These are phyloP conservation scores for Croton setiger DNA, from an alignment of 441 rosid species.

Conservation along the genomic window DNA sequence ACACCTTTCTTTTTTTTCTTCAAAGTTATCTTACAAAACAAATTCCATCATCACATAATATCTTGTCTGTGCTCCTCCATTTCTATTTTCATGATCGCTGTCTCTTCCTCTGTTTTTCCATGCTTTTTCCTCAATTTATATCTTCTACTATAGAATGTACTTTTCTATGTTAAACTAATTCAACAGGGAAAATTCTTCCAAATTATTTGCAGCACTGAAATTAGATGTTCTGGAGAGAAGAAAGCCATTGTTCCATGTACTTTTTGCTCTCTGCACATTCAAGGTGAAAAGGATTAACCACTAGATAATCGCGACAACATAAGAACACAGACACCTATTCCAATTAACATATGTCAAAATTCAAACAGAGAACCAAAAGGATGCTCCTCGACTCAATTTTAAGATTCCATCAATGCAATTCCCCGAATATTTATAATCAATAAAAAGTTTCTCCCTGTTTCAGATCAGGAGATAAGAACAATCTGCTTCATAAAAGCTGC, in stretches of 20 bases:
- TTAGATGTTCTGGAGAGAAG: constrained; percentile 46
- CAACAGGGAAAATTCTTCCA: constrained; percentile 9
- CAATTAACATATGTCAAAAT: not conserved
- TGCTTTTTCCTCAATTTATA: not conserved
- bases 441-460: too few species aligned
- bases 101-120: not conserved
- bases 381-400: too few species aligned
- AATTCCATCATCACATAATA: not conserved
- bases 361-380: not conserved
- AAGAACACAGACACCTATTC: not conserved
- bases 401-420: too few species aligned
- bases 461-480: not conserved
- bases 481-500: not conserved
- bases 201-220: constrained; percentile 11
- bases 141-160: constrained; percentile 18
- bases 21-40: not conserved
- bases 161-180: constrained; percentile 12
- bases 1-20: not conserved
- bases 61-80: constrained; percentile 12
- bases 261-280: constrained; percentile 45
- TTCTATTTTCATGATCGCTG: not conserved
- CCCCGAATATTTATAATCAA: too few species aligned
- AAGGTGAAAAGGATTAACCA: not conserved
- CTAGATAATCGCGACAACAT: not conserved
- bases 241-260: constrained; percentile 61